phyloP scores from a whole-genome alignment of 2,329 filamentous ascomycete genomes.

The Arthrobotrys pseudoclavata region DNA sequence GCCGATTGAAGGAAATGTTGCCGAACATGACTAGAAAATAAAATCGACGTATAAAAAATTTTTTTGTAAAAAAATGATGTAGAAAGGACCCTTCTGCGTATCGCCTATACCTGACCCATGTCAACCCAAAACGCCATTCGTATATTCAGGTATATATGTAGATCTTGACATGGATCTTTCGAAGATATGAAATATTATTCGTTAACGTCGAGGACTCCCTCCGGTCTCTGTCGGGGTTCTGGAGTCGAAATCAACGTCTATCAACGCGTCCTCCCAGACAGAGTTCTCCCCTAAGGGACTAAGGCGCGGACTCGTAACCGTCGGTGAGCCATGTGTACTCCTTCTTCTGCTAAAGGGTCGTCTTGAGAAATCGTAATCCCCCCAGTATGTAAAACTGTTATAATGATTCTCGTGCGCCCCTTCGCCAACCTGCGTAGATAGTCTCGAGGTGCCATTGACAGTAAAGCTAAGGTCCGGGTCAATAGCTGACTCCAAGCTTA shows the following conservation, averaged over 20 bases:
- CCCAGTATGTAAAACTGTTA: constrained; percentile 47
- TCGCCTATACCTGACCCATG: background rate
- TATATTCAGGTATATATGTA: constrained; percentile 16
- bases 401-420: constrained; percentile 3
- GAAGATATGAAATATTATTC: constrained; percentile 2
- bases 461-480: constrained; percentile 53
- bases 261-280: constrained; percentile 54
- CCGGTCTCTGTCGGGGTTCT: constrained; percentile 45
- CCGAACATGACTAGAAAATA: constrained; percentile 10
- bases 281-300: constrained; percentile 48
- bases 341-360: constrained; percentile 24
- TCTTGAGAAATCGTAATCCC: constrained; percentile 44
- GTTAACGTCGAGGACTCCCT: constrained; percentile 21
- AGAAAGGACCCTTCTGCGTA: background rate
- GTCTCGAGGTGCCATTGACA: constrained; percentile 37
- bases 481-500: constrained; percentile 55
- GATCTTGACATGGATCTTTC: background rate
- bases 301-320: constrained; percentile 43
- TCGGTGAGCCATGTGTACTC: constrained; percentile 38
- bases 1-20: background rate
- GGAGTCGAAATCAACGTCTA: constrained; percentile 46
- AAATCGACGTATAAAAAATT: background rate
- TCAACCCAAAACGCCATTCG: constrained; percentile 30
- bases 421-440: constrained; percentile 42
- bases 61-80: background rate